Evolutionary conservation across 2,329 filamentous ascomycete genomes (phyloP).

Genomic region (Pseudocercospora cruenta): DNA sequence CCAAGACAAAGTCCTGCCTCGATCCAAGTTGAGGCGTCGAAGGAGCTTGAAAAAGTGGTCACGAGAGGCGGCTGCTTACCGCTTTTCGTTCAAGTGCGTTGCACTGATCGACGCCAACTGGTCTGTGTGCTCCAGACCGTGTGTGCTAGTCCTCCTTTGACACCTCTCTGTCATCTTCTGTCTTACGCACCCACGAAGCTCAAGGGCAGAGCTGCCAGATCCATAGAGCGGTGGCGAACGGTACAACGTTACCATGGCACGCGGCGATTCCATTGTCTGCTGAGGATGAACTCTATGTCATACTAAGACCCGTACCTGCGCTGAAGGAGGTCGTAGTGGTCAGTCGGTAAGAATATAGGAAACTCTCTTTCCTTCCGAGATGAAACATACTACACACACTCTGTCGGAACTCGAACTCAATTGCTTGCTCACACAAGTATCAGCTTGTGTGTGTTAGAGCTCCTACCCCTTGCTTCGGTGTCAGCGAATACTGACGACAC

Average conservation of each 20-base stretch:
- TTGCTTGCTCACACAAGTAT: constrained; percentile 5
- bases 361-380: constrained; percentile 7
- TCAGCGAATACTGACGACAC: constrained; percentile 14
- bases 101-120: not conserved
- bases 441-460: not conserved
- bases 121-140: not conserved
- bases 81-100: not conserved
- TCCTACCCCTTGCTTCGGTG: constrained; percentile 14
- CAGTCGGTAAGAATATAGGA: constrained; percentile 12
- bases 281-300: constrained; percentile 8
- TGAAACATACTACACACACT: not conserved
- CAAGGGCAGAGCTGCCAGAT: not conserved
- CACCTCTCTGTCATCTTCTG: not conserved
- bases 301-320: not conserved
- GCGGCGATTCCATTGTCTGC: constrained; percentile 9
- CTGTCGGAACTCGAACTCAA: constrained; percentile 4
- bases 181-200: not conserved
- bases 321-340: constrained; percentile 4
- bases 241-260: constrained; percentile 22
- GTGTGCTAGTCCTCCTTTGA: not conserved
- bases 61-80: not conserved
- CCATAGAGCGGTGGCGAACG: constrained; percentile 10
- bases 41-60: not conserved
- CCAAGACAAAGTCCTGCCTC: constrained; percentile 4
- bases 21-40: not conserved